phyloP scores from a whole-genome alignment of 306 rosid species.

The Cucurbita moschata region DNA sequence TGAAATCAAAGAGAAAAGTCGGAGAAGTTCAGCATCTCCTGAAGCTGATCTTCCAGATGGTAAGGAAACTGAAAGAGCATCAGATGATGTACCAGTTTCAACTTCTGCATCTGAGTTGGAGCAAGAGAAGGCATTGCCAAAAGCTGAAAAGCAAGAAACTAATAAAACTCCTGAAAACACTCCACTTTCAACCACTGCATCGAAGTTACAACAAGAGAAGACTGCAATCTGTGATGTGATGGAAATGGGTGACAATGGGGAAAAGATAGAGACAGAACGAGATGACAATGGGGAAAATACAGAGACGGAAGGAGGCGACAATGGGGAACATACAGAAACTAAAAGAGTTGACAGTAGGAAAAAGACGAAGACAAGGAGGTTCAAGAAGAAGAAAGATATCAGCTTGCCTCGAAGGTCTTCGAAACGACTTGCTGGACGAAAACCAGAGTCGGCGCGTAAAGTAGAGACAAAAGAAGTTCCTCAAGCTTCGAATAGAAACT shows the following conservation, averaged over 20 bases:
- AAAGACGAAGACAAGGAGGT: slow-evolving; percentile 15
- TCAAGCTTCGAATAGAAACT: slow-evolving; percentile 25
- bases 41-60: slow-evolving; percentile 11
- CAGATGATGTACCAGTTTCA: slow-evolving; percentile 13
- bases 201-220: not conserved
- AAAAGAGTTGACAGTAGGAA: slow-evolving; percentile 1
- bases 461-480: slow-evolving; percentile 20
- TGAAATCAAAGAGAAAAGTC: slow-evolving; percentile 16
- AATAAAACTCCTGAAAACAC: slow-evolving; percentile 9
- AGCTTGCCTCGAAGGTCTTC: slow-evolving; percentile 41
- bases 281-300: not conserved
- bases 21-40: slow-evolving; percentile 10
- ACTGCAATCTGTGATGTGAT: not conserved
- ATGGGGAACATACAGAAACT: not conserved
- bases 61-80: not conserved
- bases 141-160: slow-evolving; percentile 8
- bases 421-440: slow-evolving; percentile 55
- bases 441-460: slow-evolving; percentile 28
- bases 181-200: slow-evolving; percentile 6
- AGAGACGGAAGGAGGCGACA: slow-evolving; percentile 13
- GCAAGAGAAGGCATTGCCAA: slow-evolving; percentile 3
- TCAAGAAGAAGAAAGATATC: slow-evolving; percentile 22
- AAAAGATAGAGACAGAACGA: not conserved
- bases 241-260: slow-evolving; percentile 5
- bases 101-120: not conserved